Evolutionary conservation across 2,329 filamentous ascomycete genomes (phyloP), one percentile per base, ranked within the genome.

Genomic region (Bipolaris sorokiniana): DNA sequence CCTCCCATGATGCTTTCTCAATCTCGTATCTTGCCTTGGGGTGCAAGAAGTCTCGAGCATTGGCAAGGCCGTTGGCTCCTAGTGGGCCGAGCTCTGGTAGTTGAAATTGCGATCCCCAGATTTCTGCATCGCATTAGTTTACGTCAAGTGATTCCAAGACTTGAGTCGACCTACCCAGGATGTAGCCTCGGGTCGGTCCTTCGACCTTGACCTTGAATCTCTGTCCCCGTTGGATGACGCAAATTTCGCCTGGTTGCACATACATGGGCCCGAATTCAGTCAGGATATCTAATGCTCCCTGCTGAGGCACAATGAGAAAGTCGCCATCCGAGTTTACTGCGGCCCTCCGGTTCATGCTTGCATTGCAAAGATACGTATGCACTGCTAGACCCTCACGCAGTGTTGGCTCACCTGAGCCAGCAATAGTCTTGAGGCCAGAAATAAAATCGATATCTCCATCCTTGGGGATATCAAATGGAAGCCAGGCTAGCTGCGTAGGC

Each of bases 191-290:
- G 0, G 85, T 86, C 3, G 85, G 85, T 1, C 85, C 85, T 2
- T 82, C 79, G 0, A 92, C 81, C n/a, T 79, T 81, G 9, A 94
- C 89, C 45, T 88, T 87, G 78, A 91, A 92, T 22, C 89, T 84
- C 65, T 92, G 81, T 26, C 90, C 90, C 38, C 90, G 82, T 1
- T 90, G 90, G 49, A 94, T 88, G 1, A 94, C 87, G 62, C 83
- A 86, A 44, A 94, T 91, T 75, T 94, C 90, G 74, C 89, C 88
- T 1, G 90, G 90, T 51, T 90, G 84, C n/a, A 93, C 86, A 41
- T 91, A 83, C 5, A 94, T 79, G 69, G 83, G 85, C 44, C 90
- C 91, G 46, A 93, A 81, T 75, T 94, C 90, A 1, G 90, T 94
- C 67, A 88, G 85, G 60, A 94, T 89, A 68, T 93, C 89, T 37